Percentiles rank a stretch among this genome's conserved stretches.
Evolutionary conservation across 176 grass and related monocot genomes (phyloP).

Genomic region (Hyparrhenia diplandra): DNA sequence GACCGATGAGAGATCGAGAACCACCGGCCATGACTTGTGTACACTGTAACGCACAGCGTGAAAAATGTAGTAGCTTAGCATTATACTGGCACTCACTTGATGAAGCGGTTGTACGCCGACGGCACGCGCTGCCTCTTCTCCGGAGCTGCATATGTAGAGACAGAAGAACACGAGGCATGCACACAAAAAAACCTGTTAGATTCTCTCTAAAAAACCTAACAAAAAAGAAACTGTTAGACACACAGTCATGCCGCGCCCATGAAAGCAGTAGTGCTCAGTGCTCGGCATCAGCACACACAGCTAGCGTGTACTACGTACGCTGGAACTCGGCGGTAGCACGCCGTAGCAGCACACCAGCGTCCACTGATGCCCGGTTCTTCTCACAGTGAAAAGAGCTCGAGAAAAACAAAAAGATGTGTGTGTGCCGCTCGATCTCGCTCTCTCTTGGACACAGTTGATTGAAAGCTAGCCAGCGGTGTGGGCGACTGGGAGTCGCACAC

Average conservation of each 20-base stretch:
- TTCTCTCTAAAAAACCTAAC: too few relatives aligned
- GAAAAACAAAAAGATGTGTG: conserved; percentile 3
- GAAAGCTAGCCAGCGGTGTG: conserved; percentile 1
- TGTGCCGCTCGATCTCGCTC: neutral
- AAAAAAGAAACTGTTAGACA: too few relatives aligned
- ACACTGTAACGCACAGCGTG: neutral
- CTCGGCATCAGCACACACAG: neutral
- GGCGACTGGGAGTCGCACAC: conserved; percentile 25
- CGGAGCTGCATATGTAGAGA: conserved; percentile 71
- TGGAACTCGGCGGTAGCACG: too few relatives aligned
- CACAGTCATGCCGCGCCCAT: too few relatives aligned
- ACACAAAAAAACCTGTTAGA: neutral
- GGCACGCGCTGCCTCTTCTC: conserved; percentile 99
- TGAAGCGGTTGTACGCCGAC: conserved; percentile 99
- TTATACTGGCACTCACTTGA: conserved; percentile 84
- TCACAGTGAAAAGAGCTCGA: conserved; percentile 33
- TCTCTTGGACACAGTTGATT: conserved; percentile 12
- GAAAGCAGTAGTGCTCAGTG: neutral
- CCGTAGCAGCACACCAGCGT: neutral
- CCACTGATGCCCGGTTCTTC: neutral
- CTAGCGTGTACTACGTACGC: too few relatives aligned
- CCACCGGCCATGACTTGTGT: neutral
- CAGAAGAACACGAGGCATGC: neutral
- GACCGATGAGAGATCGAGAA: conserved; percentile 11
- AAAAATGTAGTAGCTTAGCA: neutral